phyloP scores from a whole-genome alignment of 352 stramenopile species.

The Pythium brachiatum region DNA sequence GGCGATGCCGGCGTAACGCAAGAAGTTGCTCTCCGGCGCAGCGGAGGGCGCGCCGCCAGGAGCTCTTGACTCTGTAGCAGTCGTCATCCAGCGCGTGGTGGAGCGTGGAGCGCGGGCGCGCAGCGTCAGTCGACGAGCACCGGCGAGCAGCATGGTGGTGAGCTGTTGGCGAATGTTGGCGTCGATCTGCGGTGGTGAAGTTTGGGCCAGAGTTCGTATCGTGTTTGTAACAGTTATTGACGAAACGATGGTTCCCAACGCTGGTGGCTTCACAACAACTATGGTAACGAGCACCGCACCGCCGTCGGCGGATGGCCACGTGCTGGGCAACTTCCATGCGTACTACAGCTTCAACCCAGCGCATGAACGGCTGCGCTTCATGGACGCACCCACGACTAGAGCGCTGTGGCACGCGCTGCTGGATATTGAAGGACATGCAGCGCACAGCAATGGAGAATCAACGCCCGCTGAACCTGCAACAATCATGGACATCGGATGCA shows the following conservation, averaged over 20 bases:
- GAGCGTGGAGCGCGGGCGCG: slow-evolving; percentile 5
- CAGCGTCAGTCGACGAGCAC: slow-evolving; percentile 12
- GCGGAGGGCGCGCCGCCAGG: not conserved
- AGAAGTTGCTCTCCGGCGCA: slow-evolving; percentile 60
- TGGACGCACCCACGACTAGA: slow-evolving; percentile 38
- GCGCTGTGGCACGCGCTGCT: slow-evolving; percentile 50
- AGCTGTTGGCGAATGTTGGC: slow-evolving; percentile 12
- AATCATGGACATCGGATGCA: slow-evolving; percentile 79
- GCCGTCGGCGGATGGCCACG: slow-evolving; percentile 53
- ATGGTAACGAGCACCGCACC: not conserved
- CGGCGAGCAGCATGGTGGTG: slow-evolving; percentile 12
- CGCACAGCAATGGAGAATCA: slow-evolving; percentile 8
- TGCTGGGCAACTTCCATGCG: slow-evolving; percentile 82
- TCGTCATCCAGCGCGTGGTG: slow-evolving; percentile 34
- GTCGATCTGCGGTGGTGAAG: slow-evolving; percentile 13
- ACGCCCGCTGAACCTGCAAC: slow-evolving; percentile 27
- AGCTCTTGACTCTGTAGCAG: slow-evolving; percentile 13
- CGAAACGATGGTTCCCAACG: not conserved
- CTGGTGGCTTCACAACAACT: not conserved
- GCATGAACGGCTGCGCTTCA: slow-evolving; percentile 72
- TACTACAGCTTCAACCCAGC: slow-evolving; percentile 87
- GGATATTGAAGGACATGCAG: not conserved
- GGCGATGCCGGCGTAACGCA: slow-evolving; percentile 77
- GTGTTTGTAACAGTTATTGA: not conserved
- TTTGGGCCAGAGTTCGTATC: not conserved